Conservation (phyloP, 108 stramenopile species). For the Conticribra guillardii region DNA sequence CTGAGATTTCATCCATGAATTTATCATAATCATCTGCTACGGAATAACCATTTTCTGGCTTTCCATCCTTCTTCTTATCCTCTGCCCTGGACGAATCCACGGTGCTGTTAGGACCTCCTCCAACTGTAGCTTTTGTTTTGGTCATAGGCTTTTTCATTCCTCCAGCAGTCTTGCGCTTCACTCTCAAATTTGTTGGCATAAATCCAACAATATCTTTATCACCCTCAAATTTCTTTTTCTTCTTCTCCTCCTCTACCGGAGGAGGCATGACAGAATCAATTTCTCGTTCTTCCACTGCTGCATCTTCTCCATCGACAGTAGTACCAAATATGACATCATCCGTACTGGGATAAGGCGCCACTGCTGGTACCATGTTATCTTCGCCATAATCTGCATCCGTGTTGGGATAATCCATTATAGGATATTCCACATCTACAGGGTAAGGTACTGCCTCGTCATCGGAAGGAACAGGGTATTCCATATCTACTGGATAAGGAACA, state of each 20-base stretch:
- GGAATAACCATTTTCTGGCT: slow-evolving; percentile 6
- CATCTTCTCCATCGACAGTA: slow-evolving; percentile 4
- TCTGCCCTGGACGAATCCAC: too few relatives aligned
- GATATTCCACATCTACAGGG: slow-evolving; percentile 47
- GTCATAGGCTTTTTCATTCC: slow-evolving; percentile 7
- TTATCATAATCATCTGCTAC: slow-evolving; percentile 59
- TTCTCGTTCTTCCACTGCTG: background rate
- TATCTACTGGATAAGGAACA: slow-evolving; percentile 40
- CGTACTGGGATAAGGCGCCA: slow-evolving; percentile 43
- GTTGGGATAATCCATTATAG: slow-evolving; percentile 35
- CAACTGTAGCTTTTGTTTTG: slow-evolving; percentile 6
- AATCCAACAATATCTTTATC: slow-evolving; percentile 80
- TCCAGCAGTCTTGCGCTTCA: slow-evolving; percentile 26
- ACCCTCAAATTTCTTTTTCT: slow-evolving; percentile 63
- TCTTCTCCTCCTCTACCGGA: slow-evolving; percentile 44
- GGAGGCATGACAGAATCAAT: slow-evolving; percentile 1
- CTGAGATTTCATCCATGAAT: slow-evolving; percentile 49
- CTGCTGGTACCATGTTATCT: slow-evolving; percentile 21
- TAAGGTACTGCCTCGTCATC: slow-evolving; percentile 21
- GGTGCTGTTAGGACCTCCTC: too few relatives aligned
- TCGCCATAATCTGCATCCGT: slow-evolving; percentile 30
- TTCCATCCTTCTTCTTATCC: background rate
- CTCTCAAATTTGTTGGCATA: slow-evolving; percentile 68
- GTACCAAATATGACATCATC: slow-evolving; percentile 15
- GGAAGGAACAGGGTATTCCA: slow-evolving; percentile 16